Evolutionary conservation across 495 filamentous ascomycete genomes (phyloP).

Genomic region (Penicillium atrosanguineum): DNA sequence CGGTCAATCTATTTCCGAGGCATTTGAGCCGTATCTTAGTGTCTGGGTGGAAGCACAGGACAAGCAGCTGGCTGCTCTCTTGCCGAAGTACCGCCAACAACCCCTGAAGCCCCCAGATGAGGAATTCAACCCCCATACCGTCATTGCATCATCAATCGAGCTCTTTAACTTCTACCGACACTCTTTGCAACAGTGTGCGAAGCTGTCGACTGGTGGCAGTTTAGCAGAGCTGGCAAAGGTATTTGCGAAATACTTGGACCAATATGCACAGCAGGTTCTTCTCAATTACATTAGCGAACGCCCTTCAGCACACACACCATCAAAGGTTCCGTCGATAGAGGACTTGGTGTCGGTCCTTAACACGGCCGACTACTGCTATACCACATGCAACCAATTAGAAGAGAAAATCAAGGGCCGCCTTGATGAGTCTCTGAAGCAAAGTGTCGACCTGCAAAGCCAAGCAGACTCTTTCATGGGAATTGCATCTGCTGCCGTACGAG

Average conservation of each 20-base stretch:
- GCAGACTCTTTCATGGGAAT: slow-evolving; percentile 95
- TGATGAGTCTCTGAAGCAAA: slow-evolving; percentile 69
- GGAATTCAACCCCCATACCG: slow-evolving; percentile 86
- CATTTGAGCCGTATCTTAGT: slow-evolving; percentile 95
- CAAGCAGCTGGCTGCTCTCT: slow-evolving; percentile 77
- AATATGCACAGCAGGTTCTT: slow-evolving; percentile 92
- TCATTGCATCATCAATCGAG: slow-evolving; percentile 90
- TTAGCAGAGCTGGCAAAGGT: slow-evolving; percentile 82
- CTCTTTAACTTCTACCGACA: slow-evolving; percentile 95
- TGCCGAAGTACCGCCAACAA: slow-evolving; percentile 86
- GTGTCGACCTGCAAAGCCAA: slow-evolving; percentile 86
- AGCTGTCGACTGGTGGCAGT: slow-evolving; percentile 84
- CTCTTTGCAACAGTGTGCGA: slow-evolving; percentile 89
- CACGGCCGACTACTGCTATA: slow-evolving; percentile 96
- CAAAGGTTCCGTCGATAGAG: slow-evolving; percentile 61
- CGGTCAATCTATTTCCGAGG: slow-evolving; percentile 90
- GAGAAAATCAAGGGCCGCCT: slow-evolving; percentile 91
- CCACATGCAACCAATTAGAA: slow-evolving; percentile 85
- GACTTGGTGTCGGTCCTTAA: slow-evolving; percentile 86
- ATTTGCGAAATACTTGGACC: slow-evolving; percentile 89
- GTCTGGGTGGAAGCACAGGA: slow-evolving; percentile 97
- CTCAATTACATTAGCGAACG: slow-evolving; percentile 71
- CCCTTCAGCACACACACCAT: slow-evolving; percentile 45
- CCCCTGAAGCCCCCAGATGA: slow-evolving; percentile 79
- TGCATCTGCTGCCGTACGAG: slow-evolving; percentile 79